Evolutionary conservation across 805 yeast genomes (phyloP).

Genomic region (Myxozyma udenii): DNA sequence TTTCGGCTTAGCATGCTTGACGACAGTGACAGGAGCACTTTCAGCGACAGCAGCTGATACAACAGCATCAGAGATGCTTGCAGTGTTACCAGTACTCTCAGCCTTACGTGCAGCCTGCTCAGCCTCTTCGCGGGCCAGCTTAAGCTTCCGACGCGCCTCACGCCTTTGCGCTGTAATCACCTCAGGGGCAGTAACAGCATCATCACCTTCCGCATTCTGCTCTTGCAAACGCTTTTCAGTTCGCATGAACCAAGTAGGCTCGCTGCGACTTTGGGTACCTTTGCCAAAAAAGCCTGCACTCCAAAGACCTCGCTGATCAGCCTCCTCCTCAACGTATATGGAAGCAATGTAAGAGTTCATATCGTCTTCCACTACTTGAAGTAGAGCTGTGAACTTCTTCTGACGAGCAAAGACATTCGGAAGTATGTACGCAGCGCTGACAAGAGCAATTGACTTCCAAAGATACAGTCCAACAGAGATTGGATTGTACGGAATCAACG

Average conservation of each 20-base stretch:
- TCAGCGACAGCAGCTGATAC: slow-evolving; percentile 33
- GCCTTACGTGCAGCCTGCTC: slow-evolving; percentile 44
- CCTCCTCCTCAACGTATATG: slow-evolving; percentile 39
- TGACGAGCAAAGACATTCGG: slow-evolving; percentile 2
- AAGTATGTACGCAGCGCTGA: not conserved
- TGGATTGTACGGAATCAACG: slow-evolving; percentile 62
- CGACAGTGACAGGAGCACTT: slow-evolving; percentile 33
- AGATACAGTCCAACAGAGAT: slow-evolving; percentile 56
- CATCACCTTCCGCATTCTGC: slow-evolving; percentile 38
- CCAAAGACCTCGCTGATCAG: slow-evolving; percentile 66
- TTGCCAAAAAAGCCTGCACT: slow-evolving; percentile 88
- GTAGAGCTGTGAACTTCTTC: slow-evolving; percentile 31
- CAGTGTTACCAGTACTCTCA: not conserved
- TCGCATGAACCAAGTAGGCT: slow-evolving; percentile 84
- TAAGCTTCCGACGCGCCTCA: slow-evolving; percentile 67
- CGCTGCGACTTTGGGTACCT: slow-evolving; percentile 83
- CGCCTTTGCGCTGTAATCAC: slow-evolving; percentile 74
- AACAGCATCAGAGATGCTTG: not conserved
- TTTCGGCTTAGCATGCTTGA: slow-evolving; percentile 27
- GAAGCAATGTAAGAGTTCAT: slow-evolving; percentile 30
- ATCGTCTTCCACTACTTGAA: slow-evolving; percentile 11
- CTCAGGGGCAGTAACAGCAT: slow-evolving; percentile 53
- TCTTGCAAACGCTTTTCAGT: slow-evolving; percentile 51
- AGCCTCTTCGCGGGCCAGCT: slow-evolving; percentile 58
- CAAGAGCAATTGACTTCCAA: slow-evolving; percentile 23